A percentile compares a stretch with the other conserved stretches of the same genome.
Evolutionary conservation across 768 basidiomycete genomes (phyloP).

Genomic region (Trametes meyenii): DNA sequence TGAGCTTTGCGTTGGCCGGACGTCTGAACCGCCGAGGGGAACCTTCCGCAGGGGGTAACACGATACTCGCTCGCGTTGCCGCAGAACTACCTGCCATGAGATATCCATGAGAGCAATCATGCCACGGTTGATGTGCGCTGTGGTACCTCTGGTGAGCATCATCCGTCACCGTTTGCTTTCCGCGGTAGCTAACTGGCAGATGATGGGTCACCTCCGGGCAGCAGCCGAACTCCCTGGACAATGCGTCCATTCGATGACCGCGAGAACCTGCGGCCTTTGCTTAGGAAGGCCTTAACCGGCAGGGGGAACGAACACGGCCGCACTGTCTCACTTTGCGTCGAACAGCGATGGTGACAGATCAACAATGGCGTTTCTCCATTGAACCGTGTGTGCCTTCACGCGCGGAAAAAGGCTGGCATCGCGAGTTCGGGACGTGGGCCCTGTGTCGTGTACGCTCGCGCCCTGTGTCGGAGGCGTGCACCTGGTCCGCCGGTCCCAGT

Average conservation of each 20-base stretch:
- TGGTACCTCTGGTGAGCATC: constrained; percentile 1
- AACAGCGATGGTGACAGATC: constrained; percentile 2
- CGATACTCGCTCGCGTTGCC: neutral
- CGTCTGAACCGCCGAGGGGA: neutral
- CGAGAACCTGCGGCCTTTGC: constrained; percentile 7
- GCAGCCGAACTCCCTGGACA: neutral
- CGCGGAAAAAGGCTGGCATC: neutral
- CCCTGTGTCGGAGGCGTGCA: constrained; percentile 12
- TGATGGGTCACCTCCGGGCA: neutral
- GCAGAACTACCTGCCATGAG: neutral
- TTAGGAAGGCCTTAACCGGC: neutral
- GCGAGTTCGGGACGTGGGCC: neutral
- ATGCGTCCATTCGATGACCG: constrained; percentile 14
- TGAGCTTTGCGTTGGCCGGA: neutral
- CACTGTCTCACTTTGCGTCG: neutral
- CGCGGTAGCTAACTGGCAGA: neutral
- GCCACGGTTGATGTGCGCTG: neutral
- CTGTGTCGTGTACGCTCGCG: constrained; percentile 1
- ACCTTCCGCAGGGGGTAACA: neutral
- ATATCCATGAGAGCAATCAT: constrained; percentile 9
- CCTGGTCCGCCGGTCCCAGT: constrained; percentile 14
- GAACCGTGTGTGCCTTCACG: neutral
- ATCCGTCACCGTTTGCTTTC: neutral
- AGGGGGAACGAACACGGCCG: neutral
- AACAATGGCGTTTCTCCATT: neutral